phyloP scores from a whole-genome alignment of 192 early-diverging fungal genomes.

The Paraglomus occultum region DNA sequence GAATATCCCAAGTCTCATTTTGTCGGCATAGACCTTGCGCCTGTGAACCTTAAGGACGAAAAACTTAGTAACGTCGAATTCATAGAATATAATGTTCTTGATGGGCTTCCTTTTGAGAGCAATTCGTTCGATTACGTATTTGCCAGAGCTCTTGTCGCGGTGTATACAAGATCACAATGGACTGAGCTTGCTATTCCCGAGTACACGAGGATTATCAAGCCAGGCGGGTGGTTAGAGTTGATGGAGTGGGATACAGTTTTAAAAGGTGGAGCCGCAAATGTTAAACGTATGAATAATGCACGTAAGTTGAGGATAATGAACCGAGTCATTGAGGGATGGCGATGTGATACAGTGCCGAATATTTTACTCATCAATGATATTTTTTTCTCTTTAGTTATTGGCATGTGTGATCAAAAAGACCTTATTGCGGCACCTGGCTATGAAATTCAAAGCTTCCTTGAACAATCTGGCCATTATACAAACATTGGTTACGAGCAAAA shows the following conservation, averaged over 20 bases:
- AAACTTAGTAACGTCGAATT: slow-evolving; percentile 16
- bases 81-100: slow-evolving; percentile 3
- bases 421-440: no score
- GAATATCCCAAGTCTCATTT: slow-evolving; percentile 28
- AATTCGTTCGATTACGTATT: slow-evolving; percentile 31
- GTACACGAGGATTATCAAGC: slow-evolving; percentile 36
- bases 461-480: no score
- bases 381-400: no score
- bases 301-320: neutral
- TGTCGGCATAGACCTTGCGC: slow-evolving; percentile 26
- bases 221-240: slow-evolving; percentile 41
- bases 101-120: slow-evolving; percentile 12
- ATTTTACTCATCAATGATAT: no score
- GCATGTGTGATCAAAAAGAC: no score
- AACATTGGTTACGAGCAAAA: no score
- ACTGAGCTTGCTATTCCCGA: slow-evolving; percentile 7
- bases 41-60: neutral
- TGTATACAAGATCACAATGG: slow-evolving; percentile 1
- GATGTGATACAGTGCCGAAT: no score
- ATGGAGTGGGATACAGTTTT: slow-evolving; percentile 29
- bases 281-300: neutral
- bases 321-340: no score
- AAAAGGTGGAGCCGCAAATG: neutral
- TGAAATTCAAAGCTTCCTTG: no score
- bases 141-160: neutral